Evolutionary conservation across 2,329 filamentous ascomycete genomes (phyloP).

Genomic region (Calcarisporium arbuscula): DNA sequence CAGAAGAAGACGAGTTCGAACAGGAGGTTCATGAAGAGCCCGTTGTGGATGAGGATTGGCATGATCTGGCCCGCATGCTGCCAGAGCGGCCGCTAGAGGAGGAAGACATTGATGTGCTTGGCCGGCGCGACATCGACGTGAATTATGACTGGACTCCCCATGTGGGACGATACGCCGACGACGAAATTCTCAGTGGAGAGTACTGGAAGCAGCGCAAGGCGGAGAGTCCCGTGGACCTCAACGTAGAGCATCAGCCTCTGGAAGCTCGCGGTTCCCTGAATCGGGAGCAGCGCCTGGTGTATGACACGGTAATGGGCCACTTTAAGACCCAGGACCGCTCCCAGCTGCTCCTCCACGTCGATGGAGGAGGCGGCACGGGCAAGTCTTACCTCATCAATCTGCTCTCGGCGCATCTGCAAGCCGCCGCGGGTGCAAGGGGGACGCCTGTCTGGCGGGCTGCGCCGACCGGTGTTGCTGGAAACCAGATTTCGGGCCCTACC

Average conservation of each 20-base stretch:
- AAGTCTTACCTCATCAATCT: constrained; percentile 4
- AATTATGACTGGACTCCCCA: constrained; percentile 43
- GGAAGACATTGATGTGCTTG: no score
- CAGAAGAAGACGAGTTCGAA: no score
- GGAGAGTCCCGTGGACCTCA: constrained; percentile 1
- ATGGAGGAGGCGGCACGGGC: constrained; percentile 1
- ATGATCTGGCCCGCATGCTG: no score
- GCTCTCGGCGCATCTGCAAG: constrained; percentile 3
- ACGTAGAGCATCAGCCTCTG: no score
- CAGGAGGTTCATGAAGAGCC: no score
- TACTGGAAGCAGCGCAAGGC: constrained; percentile 4
- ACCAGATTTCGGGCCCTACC: constrained; percentile 3
- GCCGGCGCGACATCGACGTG: no score
- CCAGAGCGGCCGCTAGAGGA: no score
- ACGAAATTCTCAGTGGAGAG: constrained; percentile 1
- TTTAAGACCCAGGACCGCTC: no score
- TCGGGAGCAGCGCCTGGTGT: no score
- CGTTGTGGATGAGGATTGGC: no score
- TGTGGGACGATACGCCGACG: constrained; percentile 2
- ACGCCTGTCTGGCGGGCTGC: constrained; percentile 2
- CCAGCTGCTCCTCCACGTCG: constrained; percentile 4
- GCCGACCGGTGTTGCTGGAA: constrained; percentile 1
- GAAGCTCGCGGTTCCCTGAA: no score
- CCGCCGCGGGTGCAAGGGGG: not conserved
- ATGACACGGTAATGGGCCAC: no score